These are phyloP conservation scores for Tricholoma sp. DNA, from an alignment of 768 basidiomycete species.

Conservation along the genomic window DNA sequence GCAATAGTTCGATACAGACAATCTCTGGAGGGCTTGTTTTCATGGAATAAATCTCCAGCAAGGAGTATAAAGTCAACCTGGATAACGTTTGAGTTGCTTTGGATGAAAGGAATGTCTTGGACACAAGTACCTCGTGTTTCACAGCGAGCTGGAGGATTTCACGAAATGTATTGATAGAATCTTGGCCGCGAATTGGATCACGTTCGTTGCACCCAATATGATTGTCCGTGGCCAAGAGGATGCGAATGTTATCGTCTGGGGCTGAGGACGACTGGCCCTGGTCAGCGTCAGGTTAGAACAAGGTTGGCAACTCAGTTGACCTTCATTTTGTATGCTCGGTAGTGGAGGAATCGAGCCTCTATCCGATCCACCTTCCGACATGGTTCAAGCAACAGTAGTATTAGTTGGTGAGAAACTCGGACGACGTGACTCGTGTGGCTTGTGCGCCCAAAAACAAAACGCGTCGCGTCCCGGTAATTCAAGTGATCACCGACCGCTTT, in stretches of 20 bases:
- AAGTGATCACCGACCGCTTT: neutral
- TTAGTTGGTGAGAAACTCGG: neutral
- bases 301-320: slow-evolving; percentile 21
- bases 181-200: slow-evolving; percentile 91
- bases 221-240: slow-evolving; percentile 92
- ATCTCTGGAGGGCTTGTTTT: slow-evolving; percentile 91
- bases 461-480: neutral
- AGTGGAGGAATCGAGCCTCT: slow-evolving; percentile 23
- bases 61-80: slow-evolving; percentile 96
- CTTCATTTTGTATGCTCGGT: slow-evolving; percentile 32
- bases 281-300: slow-evolving; percentile 6
- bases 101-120: neutral
- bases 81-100: slow-evolving; percentile 3
- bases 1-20: slow-evolving; percentile 87
- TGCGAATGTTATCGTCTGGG: slow-evolving; percentile 65
- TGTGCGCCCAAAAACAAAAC: neutral
- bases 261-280: slow-evolving; percentile 27
- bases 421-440: neutral
- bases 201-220: slow-evolving; percentile 94
- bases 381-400: neutral
- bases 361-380: slow-evolving; percentile 23
- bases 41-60: slow-evolving; percentile 96
- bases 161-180: slow-evolving; percentile 91
- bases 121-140: slow-evolving; percentile 68
- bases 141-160: slow-evolving; percentile 91